Percentiles rank a stretch among this genome's conserved stretches.
Evolutionary conservation across 2,329 filamentous ascomycete species (phyloP).

Genomic region (Ophiostoma novo-ulmi): DNA sequence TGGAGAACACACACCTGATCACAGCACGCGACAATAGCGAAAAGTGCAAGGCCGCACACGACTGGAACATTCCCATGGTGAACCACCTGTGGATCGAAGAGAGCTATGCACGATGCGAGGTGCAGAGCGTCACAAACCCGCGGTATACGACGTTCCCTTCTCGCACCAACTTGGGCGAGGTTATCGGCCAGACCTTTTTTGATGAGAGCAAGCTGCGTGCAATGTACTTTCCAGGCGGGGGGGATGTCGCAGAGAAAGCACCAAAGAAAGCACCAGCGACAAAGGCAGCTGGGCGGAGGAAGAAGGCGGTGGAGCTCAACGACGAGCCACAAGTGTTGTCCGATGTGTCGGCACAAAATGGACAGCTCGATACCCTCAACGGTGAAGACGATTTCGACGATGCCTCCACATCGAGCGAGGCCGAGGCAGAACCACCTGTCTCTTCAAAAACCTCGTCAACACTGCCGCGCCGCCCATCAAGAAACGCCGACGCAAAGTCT

Average conservation of each 20-base stretch:
- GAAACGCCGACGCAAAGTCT: constrained; percentile 28
- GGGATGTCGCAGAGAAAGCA: background rate
- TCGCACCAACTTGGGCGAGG: constrained; percentile 85
- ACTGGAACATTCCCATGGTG: constrained; percentile 85
- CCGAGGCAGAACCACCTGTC: constrained; percentile 13
- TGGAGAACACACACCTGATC: constrained; percentile 92
- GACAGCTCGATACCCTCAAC: background rate
- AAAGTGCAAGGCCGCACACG: constrained; percentile 84
- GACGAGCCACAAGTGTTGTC: constrained; percentile 17
- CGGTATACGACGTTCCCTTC: constrained; percentile 83
- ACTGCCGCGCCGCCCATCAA: constrained; percentile 16
- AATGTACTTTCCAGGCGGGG: constrained; percentile 62
- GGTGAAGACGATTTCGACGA: constrained; percentile 23
- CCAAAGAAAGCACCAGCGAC: constrained; percentile 29
- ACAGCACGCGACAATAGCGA: constrained; percentile 86
- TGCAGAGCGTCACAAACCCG: constrained; percentile 64
- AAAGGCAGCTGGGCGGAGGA: constrained; percentile 30
- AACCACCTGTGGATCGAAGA: constrained; percentile 98
- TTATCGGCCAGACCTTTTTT: constrained; percentile 83
- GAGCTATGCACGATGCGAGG: constrained; percentile 83
- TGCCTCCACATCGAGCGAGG: constrained; percentile 23
- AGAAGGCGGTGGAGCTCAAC: constrained; percentile 14
- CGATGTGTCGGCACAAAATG: constrained; percentile 19
- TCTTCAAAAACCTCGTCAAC: constrained; percentile 10
- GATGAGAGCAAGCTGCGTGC: constrained; percentile 58